Evolutionary conservation across 306 rosid genomes (phyloP).

Genomic region (Citrullus colocynthis): DNA sequence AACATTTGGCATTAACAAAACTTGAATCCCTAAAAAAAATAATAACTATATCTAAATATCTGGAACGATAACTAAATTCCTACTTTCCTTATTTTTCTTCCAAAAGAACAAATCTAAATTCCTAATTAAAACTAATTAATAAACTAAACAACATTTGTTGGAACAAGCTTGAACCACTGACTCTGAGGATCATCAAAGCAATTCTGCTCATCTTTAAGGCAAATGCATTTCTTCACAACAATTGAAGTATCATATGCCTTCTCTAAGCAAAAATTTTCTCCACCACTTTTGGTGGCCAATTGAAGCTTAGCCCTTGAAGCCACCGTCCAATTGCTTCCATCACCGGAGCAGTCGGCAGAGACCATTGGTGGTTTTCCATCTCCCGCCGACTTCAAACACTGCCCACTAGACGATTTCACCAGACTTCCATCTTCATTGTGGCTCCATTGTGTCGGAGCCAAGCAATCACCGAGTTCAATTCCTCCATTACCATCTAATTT

Average conservation of each 20-base stretch:
- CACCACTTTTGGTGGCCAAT: slow-evolving; percentile 18
- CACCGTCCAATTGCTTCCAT: slow-evolving; percentile 22
- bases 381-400: slow-evolving; percentile 25
- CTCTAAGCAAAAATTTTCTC: slow-evolving; percentile 18
- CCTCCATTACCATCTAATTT: slow-evolving; percentile 12
- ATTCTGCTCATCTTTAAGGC: slow-evolving; percentile 17
- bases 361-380: slow-evolving; percentile 17
- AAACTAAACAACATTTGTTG: slow-evolving; percentile 23
- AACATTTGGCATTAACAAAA: no score
- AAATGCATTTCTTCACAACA: slow-evolving; percentile 26
- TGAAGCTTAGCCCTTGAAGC: slow-evolving; percentile 29
- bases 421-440: slow-evolving; percentile 19
- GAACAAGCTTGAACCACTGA: slow-evolving; percentile 37
- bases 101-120: background rate
- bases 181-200: slow-evolving; percentile 26
- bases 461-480: slow-evolving; percentile 23
- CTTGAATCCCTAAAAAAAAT: background rate
- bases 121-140: background rate
- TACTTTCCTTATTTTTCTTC: background rate
- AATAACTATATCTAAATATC: no score
- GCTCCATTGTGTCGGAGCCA: slow-evolving; percentile 18
- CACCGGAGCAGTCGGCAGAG: slow-evolving; percentile 18
- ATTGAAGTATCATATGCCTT: slow-evolving; percentile 16
- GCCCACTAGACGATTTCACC: slow-evolving; percentile 6
- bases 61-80: background rate